These are phyloP conservation scores for Kuraishia molischiana DNA, from an alignment of 805 yeast genomes.

Conservation along the genomic window DNA sequence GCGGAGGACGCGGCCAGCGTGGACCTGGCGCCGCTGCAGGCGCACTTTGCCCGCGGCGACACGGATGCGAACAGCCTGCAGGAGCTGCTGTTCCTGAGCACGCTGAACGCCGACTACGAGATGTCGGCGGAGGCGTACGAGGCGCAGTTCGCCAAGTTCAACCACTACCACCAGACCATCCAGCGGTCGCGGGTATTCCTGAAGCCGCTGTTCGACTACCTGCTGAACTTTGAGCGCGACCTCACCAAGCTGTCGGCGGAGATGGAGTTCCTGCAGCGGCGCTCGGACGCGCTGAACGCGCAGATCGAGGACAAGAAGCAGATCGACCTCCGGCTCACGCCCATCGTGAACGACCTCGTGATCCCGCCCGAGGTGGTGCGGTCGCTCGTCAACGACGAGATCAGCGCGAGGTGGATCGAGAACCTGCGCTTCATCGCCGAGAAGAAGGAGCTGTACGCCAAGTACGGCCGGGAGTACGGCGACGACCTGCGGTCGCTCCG, in stretches of 20 bases:
- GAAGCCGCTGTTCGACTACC: conserved; percentile 41
- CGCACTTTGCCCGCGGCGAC: background rate
- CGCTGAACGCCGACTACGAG: conserved; percentile 8
- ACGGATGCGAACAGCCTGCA: conserved; percentile 9
- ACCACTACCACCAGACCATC: conserved; percentile 17
- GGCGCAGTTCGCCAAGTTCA: conserved; percentile 11
- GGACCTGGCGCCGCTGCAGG: conserved; percentile 6
- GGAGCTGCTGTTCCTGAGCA: conserved; percentile 13
- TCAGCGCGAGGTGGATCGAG: conserved; percentile 57
- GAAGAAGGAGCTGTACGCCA: conserved; percentile 43
- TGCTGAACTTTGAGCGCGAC: conserved; percentile 48
- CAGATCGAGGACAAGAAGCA: conserved; percentile 37
- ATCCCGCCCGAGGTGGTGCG: conserved; percentile 65
- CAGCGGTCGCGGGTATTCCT: conserved; percentile 24
- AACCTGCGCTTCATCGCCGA: conserved; percentile 49
- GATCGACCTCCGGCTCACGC: conserved; percentile 48
- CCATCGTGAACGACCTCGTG: conserved; percentile 65
- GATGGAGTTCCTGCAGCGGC: conserved; percentile 47
- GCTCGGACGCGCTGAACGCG: conserved; percentile 37
- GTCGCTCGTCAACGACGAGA: conserved; percentile 46
- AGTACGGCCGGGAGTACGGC: conserved; percentile 19
- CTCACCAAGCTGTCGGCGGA: conserved; percentile 47
- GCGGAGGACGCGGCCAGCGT: conserved; percentile 9
- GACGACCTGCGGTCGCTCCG: conserved; percentile 9
- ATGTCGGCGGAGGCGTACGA: conserved; percentile 6